Conservation (phyloP, 2,329 filamentous ascomycete species). For the Rhinocladiella similis region DNA sequence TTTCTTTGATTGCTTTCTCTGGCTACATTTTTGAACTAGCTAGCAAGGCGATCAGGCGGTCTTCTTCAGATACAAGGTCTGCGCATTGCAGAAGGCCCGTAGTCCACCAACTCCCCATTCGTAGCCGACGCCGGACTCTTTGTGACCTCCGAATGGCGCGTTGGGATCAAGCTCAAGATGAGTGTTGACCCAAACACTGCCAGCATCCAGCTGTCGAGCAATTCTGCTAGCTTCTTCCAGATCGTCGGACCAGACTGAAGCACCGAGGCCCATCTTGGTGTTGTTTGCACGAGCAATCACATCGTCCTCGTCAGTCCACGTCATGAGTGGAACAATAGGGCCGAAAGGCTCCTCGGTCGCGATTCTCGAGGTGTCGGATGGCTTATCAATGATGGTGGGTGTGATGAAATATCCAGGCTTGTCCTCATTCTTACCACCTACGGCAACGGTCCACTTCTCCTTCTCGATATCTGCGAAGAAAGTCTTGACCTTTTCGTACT, state of each 20-base stretch:
- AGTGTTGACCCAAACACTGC: constrained; percentile 62
- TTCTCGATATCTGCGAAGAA: constrained; percentile 59
- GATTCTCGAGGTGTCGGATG: constrained; percentile 56
- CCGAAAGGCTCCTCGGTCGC: constrained; percentile 64
- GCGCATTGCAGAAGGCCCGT: constrained; percentile 29
- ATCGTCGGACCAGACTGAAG: constrained; percentile 60
- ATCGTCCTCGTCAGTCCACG: constrained; percentile 62
- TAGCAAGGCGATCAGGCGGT: not conserved
- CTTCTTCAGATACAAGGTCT: constrained; percentile 29
- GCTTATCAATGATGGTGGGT: constrained; percentile 61
- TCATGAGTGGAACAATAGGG: constrained; percentile 64
- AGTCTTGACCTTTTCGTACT: constrained; percentile 61
- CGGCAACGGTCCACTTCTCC: constrained; percentile 56
- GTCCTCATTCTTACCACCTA: constrained; percentile 47
- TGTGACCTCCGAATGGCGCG: constrained; percentile 32
- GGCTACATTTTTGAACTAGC: not conserved
- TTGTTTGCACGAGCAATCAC: constrained; percentile 59
- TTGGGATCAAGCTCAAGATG: constrained; percentile 28
- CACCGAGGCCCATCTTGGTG: constrained; percentile 55
- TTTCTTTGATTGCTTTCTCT: not conserved
- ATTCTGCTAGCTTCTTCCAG: constrained; percentile 52
- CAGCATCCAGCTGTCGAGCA: constrained; percentile 56
- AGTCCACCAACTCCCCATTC: constrained; percentile 33
- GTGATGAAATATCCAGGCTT: constrained; percentile 54
- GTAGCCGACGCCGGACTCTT: constrained; percentile 35